Evolutionary conservation across 495 filamentous ascomycete genomes (phyloP).

Genomic region (Xylaria flabelliformis): DNA sequence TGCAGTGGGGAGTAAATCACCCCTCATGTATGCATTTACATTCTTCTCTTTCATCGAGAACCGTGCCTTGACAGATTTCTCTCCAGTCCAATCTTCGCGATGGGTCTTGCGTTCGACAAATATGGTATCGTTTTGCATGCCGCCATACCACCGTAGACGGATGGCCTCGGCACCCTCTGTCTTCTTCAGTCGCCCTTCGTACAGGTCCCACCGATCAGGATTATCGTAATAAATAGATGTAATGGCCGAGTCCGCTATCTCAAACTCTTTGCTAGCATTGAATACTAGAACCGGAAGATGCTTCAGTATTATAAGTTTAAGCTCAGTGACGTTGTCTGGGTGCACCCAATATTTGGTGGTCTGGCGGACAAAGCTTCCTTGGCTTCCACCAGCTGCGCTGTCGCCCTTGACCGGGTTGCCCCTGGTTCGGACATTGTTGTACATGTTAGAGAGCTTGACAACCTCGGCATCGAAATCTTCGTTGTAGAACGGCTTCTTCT

Average conservation of each 20-base stretch:
- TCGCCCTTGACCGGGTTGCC: constrained; percentile 94
- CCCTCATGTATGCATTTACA: constrained; percentile 85
- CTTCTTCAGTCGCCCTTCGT: constrained; percentile 93
- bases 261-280: constrained; percentile 96
- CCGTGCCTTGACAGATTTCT: constrained; percentile 97
- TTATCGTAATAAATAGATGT: constrained; percentile 99
- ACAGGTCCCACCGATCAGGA: constrained; percentile 88
- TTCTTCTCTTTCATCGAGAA: constrained; percentile 97
- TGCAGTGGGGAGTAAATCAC: constrained; percentile 77
- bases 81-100: constrained; percentile 98
- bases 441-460: constrained; percentile 92
- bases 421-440: constrained; percentile 90
- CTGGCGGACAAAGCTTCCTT: constrained; percentile 95
- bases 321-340: constrained; percentile 95
- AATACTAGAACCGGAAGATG: constrained; percentile 97
- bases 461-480: constrained; percentile 98
- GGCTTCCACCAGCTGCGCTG: constrained; percentile 83
- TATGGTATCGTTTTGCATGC: constrained; percentile 91
- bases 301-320: constrained; percentile 97
- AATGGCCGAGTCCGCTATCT: constrained; percentile 86
- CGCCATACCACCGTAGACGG: constrained; percentile 95
- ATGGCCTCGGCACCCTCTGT: constrained; percentile 97
- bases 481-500: constrained; percentile 96
- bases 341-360: constrained; percentile 99
- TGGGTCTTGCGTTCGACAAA: constrained; percentile 99